phyloP scores from a whole-genome alignment of 140 eudicot species.

The Cichorium intybus region DNA sequence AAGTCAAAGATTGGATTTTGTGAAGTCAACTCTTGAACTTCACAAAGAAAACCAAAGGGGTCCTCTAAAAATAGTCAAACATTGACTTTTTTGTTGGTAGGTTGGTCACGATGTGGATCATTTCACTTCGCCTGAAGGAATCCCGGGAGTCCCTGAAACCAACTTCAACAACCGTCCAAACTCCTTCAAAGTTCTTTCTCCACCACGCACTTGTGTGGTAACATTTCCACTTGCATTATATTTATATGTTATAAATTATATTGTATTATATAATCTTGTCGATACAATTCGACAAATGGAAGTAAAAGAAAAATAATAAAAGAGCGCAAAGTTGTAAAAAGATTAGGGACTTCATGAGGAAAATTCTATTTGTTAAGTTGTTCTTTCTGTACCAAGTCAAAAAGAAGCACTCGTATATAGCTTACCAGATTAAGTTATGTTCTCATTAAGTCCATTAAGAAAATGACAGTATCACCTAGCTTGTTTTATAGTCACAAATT shows the following conservation, averaged over 20 bases:
- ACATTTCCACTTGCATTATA: constrained; percentile 2
- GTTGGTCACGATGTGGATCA: constrained; percentile 89
- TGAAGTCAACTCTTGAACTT: too few species aligned
- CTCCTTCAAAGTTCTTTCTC: constrained; percentile 92
- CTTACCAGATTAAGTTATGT: not conserved
- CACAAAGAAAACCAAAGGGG: not conserved
- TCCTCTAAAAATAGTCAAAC: not conserved
- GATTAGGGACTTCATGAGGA: too few species aligned
- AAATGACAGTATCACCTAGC: not conserved
- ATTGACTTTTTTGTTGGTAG: constrained; percentile 32
- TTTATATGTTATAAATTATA: not conserved
- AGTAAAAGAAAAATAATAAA: too few species aligned
- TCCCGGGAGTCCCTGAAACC: constrained; percentile 94
- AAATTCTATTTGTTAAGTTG: not conserved
- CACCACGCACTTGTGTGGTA: constrained; percentile 96
- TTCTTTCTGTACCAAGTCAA: too few species aligned
- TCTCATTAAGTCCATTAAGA: not conserved
- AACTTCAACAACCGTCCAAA: constrained; percentile 97
- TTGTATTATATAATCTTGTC: not conserved
- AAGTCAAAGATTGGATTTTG: not conserved
- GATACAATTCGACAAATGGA: not conserved
- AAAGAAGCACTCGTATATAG: not conserved
- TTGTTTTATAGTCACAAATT: too few species aligned
- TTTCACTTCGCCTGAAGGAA: constrained; percentile 92
- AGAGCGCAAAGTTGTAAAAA: too few species aligned